Percentiles rank a stretch among this genome's conserved stretches.
phyloP scores from a whole-genome alignment of 768 basidiomycete species.

The Phaeotremella skinneri region DNA sequence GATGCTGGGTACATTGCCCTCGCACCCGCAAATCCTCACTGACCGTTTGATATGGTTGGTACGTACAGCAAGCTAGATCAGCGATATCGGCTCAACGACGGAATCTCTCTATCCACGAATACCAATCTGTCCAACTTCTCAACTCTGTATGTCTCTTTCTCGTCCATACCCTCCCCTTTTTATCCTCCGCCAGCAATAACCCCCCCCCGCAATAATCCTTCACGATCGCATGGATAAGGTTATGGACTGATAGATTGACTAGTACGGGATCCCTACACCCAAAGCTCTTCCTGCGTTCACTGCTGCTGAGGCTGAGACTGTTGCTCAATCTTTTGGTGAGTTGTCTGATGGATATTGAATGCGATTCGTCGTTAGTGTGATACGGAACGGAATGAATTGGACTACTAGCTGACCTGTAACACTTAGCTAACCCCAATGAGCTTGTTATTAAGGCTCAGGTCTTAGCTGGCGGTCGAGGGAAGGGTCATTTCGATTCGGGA shows the following conservation, averaged over 20 bases:
- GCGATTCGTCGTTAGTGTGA: too few species aligned
- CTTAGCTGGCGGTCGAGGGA: constrained; percentile 95
- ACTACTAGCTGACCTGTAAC: too few species aligned
- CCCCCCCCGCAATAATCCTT: constrained; percentile 4
- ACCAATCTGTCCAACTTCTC: constrained; percentile 90
- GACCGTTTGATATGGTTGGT: too few species aligned
- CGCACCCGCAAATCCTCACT: too few species aligned
- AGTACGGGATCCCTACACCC: constrained; percentile 96
- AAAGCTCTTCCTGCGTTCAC: constrained; percentile 83
- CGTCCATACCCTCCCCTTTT: background rate
- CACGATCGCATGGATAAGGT: background rate
- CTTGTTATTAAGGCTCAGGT: constrained; percentile 99
- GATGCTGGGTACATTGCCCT: too few species aligned
- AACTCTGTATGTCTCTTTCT: constrained; percentile 68
- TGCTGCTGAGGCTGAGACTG: constrained; percentile 81
- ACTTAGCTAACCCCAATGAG: constrained; percentile 63
- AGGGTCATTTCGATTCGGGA: constrained; percentile 88
- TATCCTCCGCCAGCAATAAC: constrained; percentile 6
- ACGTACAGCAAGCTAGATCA: too few species aligned
- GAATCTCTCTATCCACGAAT: constrained; percentile 94
- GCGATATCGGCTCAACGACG: too few species aligned
- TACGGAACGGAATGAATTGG: too few species aligned
- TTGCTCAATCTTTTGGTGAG: constrained; percentile 84
- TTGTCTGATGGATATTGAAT: constrained; percentile 2
- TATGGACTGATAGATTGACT: constrained; percentile 3